Evolutionary conservation across 2,329 filamentous ascomycete genomes (phyloP).

Genomic region (Sphaerulina vaccinii): DNA sequence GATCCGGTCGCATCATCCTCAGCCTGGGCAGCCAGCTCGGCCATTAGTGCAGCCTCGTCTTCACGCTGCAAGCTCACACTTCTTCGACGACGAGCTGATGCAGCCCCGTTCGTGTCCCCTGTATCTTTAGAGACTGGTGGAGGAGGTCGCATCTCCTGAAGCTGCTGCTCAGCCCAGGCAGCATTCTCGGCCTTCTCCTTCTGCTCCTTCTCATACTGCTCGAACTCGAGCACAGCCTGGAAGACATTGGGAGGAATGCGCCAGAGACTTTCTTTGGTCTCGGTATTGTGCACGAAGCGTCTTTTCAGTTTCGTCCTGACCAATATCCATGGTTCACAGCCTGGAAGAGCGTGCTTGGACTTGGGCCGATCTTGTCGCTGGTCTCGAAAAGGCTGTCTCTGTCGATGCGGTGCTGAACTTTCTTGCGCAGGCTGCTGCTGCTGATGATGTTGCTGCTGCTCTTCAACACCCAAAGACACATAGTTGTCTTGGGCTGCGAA

Average conservation of each 20-base stretch:
- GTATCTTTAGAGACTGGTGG: conserved; percentile 22
- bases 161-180: conserved; percentile 35
- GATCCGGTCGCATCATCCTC: conserved; percentile 43
- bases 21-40: conserved; percentile 32
- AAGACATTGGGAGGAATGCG: conserved; percentile 86
- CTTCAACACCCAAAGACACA: conserved; percentile 28
- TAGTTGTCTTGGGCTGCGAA: conserved; percentile 29
- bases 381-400: conserved; percentile 17
- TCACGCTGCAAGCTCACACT: conserved; percentile 37
- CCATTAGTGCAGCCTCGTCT: conserved; percentile 38
- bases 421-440: neutral
- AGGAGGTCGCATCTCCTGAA: conserved; percentile 28
- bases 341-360: conserved; percentile 74
- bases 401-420: conserved; percentile 7
- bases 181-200: conserved; percentile 47
- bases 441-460: too few species aligned
- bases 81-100: conserved; percentile 26
- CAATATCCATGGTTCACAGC: conserved; percentile 81
- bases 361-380: conserved; percentile 70
- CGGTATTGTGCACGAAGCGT: conserved; percentile 84
- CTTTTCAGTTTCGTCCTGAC: conserved; percentile 90
- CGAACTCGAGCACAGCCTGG: conserved; percentile 68
- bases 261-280: conserved; percentile 90
- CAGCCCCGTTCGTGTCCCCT: conserved; percentile 20
- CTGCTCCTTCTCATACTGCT: conserved; percentile 68